phyloP scores from a whole-genome alignment of 768 basidiomycete species.

The Rhodotorula kratochvilovae region DNA sequence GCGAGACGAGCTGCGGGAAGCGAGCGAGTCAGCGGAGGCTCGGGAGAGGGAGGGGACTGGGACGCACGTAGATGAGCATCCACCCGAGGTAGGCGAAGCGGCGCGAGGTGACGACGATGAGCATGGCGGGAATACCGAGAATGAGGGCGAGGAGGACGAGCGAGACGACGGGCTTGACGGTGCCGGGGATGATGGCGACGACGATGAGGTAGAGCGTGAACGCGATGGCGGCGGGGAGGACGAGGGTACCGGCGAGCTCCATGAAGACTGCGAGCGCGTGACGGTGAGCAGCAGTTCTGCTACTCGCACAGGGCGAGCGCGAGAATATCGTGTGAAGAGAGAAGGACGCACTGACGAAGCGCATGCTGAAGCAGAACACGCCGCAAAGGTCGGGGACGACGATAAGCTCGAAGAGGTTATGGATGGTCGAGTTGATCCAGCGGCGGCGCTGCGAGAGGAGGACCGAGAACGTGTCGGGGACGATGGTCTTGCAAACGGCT shows the following conservation, averaged over 20 bases:
- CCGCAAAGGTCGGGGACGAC: constrained; percentile 97
- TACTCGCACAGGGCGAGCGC: no score
- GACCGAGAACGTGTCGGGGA: constrained; percentile 91
- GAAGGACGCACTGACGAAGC: constrained; percentile 61
- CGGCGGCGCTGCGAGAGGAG: constrained; percentile 92
- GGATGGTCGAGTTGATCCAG: constrained; percentile 99
- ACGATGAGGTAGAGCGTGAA: constrained; percentile 81
- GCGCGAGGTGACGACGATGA: constrained; percentile 86
- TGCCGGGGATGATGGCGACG: constrained; percentile 74
- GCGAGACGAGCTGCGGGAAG: constrained; percentile 63
- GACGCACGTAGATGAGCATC: constrained; percentile 64
- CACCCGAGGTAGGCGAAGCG: constrained; percentile 74
- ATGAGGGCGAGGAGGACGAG: constrained; percentile 89
- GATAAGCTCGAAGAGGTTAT: constrained; percentile 91
- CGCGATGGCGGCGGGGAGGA: constrained; percentile 91
- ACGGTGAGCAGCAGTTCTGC: background rate
- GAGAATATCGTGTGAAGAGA: background rate
- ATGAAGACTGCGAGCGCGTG: constrained; percentile 58
- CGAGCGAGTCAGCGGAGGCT: background rate
- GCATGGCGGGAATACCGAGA: constrained; percentile 87
- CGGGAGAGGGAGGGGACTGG: constrained; percentile 53
- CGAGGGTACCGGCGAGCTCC: constrained; percentile 94
- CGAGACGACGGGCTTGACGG: constrained; percentile 69
- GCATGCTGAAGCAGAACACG: constrained; percentile 99
- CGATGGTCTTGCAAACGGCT: constrained; percentile 97